phyloP scores from a whole-genome alignment of 2,329 filamentous ascomycete genomes.

The Didymella exigua region DNA sequence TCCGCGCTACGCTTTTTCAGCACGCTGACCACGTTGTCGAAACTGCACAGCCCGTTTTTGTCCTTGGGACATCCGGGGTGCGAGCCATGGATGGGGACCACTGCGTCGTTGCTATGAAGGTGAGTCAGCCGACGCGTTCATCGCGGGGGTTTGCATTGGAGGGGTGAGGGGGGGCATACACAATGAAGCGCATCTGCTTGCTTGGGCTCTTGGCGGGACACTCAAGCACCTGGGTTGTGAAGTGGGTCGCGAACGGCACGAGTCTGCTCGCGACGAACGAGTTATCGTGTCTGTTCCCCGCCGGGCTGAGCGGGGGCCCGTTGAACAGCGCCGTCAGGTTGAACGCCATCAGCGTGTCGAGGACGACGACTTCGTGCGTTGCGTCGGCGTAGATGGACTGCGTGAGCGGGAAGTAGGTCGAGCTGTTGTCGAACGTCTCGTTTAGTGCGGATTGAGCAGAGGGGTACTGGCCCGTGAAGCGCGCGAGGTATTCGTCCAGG shows the following conservation, averaged over 20 bases:
- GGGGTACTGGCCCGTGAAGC: conserved; percentile 35
- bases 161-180: conserved; percentile 24
- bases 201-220: conserved; percentile 27
- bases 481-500: conserved; percentile 38
- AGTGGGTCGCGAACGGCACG: conserved; percentile 41
- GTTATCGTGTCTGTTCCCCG: conserved; percentile 27
- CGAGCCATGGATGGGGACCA: conserved; percentile 32
- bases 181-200: conserved; percentile 40
- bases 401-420: conserved; percentile 52
- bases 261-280: conserved; percentile 36
- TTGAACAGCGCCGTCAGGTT: conserved; percentile 41
- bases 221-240: conserved; percentile 37
- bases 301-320: conserved; percentile 29
- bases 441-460: conserved; percentile 27
- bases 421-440: conserved; percentile 48
- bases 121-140: too few species aligned
- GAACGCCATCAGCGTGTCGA: conserved; percentile 38
- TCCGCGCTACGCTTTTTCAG: conserved; percentile 36
- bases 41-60: conserved; percentile 34
- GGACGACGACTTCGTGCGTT: conserved; percentile 51
- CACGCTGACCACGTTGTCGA: conserved; percentile 36
- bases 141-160: too few species aligned
- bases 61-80: conserved; percentile 31
- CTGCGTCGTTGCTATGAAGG: conserved; percentile 33
- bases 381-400: conserved; percentile 53